Percentiles rank a stretch among this genome's conserved stretches.
These are phyloP conservation scores for Bigelowiella natans DNA, from an alignment of 78 protist genomes.

Conservation along the genomic window DNA sequence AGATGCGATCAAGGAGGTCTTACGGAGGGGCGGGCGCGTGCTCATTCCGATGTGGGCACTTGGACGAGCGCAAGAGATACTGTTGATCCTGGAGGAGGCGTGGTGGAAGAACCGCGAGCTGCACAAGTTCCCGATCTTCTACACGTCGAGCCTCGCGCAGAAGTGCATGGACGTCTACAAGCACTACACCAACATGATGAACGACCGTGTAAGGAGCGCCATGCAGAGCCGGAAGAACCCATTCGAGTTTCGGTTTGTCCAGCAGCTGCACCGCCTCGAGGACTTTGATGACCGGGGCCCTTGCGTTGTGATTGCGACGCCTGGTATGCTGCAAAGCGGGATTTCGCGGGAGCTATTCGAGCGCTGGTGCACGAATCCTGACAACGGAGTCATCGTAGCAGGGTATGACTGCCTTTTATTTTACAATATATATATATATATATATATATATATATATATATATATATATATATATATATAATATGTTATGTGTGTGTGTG, in stretches of 20 bases:
- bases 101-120: neutral
- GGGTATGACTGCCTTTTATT: neutral
- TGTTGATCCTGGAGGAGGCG: neutral
- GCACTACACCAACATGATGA: neutral
- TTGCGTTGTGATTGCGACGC: constrained; percentile 16
- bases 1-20: neutral
- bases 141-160: constrained; percentile 1
- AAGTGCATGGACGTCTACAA: neutral
- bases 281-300: neutral
- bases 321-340: constrained; percentile 33
- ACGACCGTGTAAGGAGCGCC: neutral
- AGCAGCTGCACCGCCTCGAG: neutral
- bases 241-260: neutral
- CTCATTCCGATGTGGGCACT: constrained; percentile 10
- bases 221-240: constrained; percentile 29
- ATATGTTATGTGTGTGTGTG: neutral
- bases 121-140: constrained; percentile 16
- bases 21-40: neutral
- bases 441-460: neutral
- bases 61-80: constrained; percentile 23
- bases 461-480: neutral
- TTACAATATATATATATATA: neutral
- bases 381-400: neutral
- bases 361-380: neutral
- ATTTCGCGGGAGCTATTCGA: constrained; percentile 28